Percentiles rank a stretch among this genome's conserved stretches.
Evolutionary conservation across 176 grass and related monocot genomes (phyloP).

Genomic region (Typha latifolia): DNA sequence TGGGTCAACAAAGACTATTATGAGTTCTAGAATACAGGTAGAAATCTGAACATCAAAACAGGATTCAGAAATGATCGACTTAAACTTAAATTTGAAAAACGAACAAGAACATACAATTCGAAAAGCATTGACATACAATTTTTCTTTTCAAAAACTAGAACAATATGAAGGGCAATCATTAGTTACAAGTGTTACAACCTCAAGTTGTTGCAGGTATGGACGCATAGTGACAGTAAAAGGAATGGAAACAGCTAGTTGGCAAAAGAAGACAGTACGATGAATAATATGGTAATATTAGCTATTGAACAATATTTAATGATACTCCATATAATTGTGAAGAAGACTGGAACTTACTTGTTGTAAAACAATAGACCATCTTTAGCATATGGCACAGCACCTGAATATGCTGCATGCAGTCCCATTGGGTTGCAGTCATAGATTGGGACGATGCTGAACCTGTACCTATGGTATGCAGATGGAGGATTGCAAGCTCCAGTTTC

Average conservation of each 20-base stretch:
- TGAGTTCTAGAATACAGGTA: no score
- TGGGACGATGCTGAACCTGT: conserved; percentile 59
- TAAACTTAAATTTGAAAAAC: no score
- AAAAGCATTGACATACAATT: no score
- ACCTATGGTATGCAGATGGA: conserved; percentile 63
- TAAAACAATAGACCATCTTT: conserved; percentile 94
- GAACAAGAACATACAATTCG: no score
- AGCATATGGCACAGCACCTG: conserved; percentile 40
- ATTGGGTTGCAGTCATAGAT: conserved; percentile 57
- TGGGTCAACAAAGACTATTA: no score
- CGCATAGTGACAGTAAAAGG: not conserved
- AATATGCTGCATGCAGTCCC: conserved; percentile 79
- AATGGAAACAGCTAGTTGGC: not conserved
- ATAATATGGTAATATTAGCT: not conserved
- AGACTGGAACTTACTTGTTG: conserved; percentile 58
- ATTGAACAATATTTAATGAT: not conserved
- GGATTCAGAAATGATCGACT: no score
- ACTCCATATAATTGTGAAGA: not conserved
- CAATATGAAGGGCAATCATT: not conserved
- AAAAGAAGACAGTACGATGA: not conserved
- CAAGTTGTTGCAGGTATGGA: not conserved
- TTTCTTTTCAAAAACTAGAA: no score
- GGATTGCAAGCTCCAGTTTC: conserved; percentile 75
- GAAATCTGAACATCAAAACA: no score
- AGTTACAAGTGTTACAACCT: no score